Base-by-base conservation (phyloP, 345 rosid genomes). In the Aquilaria malaccensis region DNA sequence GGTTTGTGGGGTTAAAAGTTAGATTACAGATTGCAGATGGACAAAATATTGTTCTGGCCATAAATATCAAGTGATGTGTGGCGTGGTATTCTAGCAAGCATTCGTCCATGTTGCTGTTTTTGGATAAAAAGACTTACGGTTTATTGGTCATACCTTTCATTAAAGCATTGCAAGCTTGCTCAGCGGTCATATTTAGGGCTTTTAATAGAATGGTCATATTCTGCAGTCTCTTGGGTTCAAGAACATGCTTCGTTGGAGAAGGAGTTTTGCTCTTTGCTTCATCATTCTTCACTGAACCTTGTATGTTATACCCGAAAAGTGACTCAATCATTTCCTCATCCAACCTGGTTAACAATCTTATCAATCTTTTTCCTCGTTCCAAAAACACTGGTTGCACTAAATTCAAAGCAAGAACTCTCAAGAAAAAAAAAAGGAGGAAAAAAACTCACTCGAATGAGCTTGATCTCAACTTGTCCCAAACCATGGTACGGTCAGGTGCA, bases 251-350 rank as follows among this genome's bases (percentile, higher is more conserved):
- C 68, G 84, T 80, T 48, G 99, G 99, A 22, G 97, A 94, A 45
- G 97, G 96, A 41, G 82, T 88, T 70, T 88, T 84, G 79, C 91
- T 87, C 63, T 82, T 90, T 33, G 76, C 67, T 65, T 88, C 95
- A 6, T 90, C 97, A 9, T 73, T 83, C 72, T 81, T 88, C 63
- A 66, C 41, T 29, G 89, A 67, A 67, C 45, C 73, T 50, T 83
- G 86, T 31, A 83, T 62, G 31, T 88, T 88, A 75, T 90, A 94
- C 53, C 99, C 91, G 53, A 94, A 94, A 6, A 94, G 89, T 2
- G 99, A 94, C 64, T 88, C 97, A 0, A 94, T 94, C 99, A 94
- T 94, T 79, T 94, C 95, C 79, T 94, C 99, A 31, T 94, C 97
- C 43, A 94, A 83, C 77, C 99, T 94, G 79, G 22, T 70, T 50